A percentile compares a stretch with the other conserved stretches of the same genome.
These are phyloP conservation scores for Solanum chiquidenum DNA, from an alignment of 257 asterid genomes.

Conservation along the genomic window DNA sequence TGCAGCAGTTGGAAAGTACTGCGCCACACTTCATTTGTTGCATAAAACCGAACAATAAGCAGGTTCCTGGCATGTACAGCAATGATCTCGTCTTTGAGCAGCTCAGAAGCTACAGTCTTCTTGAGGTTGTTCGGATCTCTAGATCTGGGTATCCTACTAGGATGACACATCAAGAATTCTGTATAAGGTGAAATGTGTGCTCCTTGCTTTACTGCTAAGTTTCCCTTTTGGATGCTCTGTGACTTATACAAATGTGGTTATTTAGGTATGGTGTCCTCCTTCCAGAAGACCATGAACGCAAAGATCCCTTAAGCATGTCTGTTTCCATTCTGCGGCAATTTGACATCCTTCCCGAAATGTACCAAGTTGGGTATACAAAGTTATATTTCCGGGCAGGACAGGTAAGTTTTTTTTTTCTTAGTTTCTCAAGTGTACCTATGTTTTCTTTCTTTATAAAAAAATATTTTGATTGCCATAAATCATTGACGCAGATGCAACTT, in stretches of 20 bases:
- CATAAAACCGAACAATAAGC: conserved; percentile 69
- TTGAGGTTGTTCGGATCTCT: conserved; percentile 41
- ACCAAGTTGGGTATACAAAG: conserved; percentile 81
- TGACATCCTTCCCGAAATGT: conserved; percentile 67
- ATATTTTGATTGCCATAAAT: not conserved
- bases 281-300: conserved; percentile 27
- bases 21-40: conserved; percentile 76
- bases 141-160: conserved; percentile 54
- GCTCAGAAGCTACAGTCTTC: conserved; percentile 44
- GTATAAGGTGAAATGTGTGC: conserved; percentile 34
- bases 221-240: not conserved
- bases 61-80: conserved; percentile 63
- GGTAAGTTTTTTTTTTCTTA: conserved; percentile 24
- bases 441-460: not conserved
- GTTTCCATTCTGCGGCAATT: conserved; percentile 66
- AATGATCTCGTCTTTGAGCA: conserved; percentile 39
- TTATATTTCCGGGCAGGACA: conserved; percentile 76
- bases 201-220: not conserved
- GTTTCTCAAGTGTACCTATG: not conserved
- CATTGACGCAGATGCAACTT: not conserved
- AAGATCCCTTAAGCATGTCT: conserved; percentile 72
- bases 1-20: conserved; percentile 77
- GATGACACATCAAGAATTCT: conserved; percentile 57
- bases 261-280: conserved; percentile 67
- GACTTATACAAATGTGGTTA: not conserved